Evolutionary conservation across 2,329 filamentous ascomycete species (phyloP), one percentile per base, ranked within the genome.

Genomic region (Elsinoe batatas): DNA sequence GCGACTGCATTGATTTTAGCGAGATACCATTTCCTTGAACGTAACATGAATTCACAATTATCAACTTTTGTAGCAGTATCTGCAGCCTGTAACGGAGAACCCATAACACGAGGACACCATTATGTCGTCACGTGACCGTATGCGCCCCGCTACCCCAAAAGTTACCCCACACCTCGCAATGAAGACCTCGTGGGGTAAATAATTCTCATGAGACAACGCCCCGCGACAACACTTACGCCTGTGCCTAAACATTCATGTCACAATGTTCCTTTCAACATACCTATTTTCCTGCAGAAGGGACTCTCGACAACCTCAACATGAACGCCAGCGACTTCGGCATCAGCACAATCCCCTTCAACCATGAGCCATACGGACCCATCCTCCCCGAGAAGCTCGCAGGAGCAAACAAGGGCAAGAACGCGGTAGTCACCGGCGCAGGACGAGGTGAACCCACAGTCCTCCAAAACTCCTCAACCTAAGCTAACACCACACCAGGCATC

Each of bases 331-430:
- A 36, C 32, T 51, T 51, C 26, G 47, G 47, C 32, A 51, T 51
- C 35, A 35, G 26, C 18, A 51, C 47, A 11, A 37, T 51, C 12
- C 47, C 47, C 17, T 35, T 51, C 18, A 32, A 51, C 26, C 47
- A 51, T 15, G 47, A 37, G 32, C 47, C 47, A 10, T 51, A 51
- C 35, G 47, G 47, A 3, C 47, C 47, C n/a, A 51, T 51, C 11
- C 35, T 51, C 5, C 47, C 47, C 26, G 47, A 51, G 33, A 51
- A 38, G 36, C 47, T 51, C 13, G 47, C 47, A 1, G 47, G 47
- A 15, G 35, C 32, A n/a, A 51, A 51, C 18, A 26, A 30, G 17
- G 47, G 47, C 32, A 51, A 51, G 47, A 26, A 35, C 22, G 47
- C 47, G 5, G 47, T 51, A 37, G 47, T 51, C 18, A 51, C 47